phyloP scores from a whole-genome alignment of 345 rosid species.

The Bretschneidera sinensis region DNA sequence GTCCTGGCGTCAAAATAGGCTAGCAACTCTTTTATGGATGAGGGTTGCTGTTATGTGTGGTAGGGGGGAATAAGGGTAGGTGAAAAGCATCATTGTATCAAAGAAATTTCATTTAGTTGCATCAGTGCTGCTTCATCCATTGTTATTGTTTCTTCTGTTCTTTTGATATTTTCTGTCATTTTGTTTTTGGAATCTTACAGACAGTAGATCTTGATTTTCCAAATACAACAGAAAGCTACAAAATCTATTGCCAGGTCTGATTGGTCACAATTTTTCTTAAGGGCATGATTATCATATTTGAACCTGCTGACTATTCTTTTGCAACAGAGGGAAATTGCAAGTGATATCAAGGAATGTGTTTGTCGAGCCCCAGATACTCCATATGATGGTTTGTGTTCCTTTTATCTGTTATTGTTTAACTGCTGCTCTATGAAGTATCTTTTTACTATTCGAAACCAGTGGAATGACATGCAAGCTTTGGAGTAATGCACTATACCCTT shows the following conservation, averaged over 20 bases:
- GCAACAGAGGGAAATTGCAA: constrained; percentile 81
- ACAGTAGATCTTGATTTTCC: constrained; percentile 74
- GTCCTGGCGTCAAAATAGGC: too few species aligned
- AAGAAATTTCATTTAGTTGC: not conserved
- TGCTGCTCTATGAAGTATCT: not conserved
- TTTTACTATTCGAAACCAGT: not conserved
- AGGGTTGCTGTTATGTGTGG: too few species aligned
- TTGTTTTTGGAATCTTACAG: constrained; percentile 32
- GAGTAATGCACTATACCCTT: not conserved
- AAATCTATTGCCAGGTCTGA: constrained; percentile 79
- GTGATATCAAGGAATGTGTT: constrained; percentile 95
- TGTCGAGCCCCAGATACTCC: constrained; percentile 98
- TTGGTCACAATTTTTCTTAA: constrained; percentile 13
- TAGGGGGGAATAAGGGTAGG: too few species aligned
- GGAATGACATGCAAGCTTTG: not conserved
- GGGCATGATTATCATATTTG: constrained; percentile 1
- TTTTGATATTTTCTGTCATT: constrained; percentile 5
- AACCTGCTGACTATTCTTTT: constrained; percentile 23
- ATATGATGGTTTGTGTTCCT: constrained; percentile 65
- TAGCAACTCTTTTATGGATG: too few species aligned
- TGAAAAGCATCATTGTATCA: too few species aligned
- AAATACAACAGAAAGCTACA: constrained; percentile 90
- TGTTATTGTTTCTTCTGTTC: not conserved
- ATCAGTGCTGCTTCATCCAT: not conserved
- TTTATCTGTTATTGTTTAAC: not conserved